Percentiles rank a stretch among this genome's conserved stretches.
phyloP scores from a whole-genome alignment of 2,329 filamentous ascomycete genomes.

The Setomelanomma holmii region DNA sequence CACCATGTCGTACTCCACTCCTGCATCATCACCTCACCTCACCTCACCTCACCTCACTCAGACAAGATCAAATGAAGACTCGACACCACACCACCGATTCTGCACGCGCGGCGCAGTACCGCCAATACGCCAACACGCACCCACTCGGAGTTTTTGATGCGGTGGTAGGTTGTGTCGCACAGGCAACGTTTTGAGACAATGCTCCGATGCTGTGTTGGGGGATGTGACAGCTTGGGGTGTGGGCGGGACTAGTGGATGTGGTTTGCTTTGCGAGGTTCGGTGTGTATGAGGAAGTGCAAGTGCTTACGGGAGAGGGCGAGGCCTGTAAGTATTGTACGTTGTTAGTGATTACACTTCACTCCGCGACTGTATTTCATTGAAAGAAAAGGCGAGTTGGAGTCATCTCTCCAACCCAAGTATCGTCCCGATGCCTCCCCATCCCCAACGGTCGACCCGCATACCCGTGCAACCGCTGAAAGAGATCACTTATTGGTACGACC shows the following conservation, averaged over 20 bases:
- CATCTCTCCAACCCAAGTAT: background rate
- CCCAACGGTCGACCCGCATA: constrained; percentile 13
- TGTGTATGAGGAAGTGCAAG: no score
- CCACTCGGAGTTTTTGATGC: constrained; percentile 6
- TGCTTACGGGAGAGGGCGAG: no score
- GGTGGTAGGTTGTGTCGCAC: background rate
- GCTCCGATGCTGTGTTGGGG: background rate
- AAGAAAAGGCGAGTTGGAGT: no score
- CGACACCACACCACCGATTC: background rate
- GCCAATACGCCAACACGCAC: background rate
- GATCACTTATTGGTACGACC: constrained; percentile 25
- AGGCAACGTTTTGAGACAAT: constrained; percentile 6
- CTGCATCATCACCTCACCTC: no score
- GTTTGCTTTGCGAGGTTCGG: no score
- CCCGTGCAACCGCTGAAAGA: constrained; percentile 16
- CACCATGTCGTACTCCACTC: background rate
- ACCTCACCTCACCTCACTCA: no score
- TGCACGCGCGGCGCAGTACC: background rate
- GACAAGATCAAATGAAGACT: background rate
- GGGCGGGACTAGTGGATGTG: background rate
- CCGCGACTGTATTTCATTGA: no score
- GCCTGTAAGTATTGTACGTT: no score
- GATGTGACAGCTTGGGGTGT: background rate
- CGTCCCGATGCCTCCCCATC: background rate
- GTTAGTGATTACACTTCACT: no score